Base-by-base conservation (phyloP, 768 basidiomycete species). In the Tylopilus rubrobrunneus region DNA sequence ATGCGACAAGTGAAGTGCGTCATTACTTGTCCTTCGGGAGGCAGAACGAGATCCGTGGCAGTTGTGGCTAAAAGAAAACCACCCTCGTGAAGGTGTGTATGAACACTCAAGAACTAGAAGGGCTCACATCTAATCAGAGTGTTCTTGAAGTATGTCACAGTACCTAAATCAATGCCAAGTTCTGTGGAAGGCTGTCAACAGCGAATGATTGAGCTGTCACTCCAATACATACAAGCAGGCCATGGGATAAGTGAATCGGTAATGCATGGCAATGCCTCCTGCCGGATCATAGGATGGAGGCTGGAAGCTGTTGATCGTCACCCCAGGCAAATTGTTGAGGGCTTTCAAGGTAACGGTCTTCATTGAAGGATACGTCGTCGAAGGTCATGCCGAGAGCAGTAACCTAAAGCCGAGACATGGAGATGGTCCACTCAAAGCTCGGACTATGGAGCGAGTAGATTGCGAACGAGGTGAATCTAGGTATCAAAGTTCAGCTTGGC, bases 261-360 rank as follows among this genome's bases (percentile, higher is more conserved):
- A 58, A 83, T 83, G 48, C n/a, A 88, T 83, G 48, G 79, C 79
- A 53, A 87, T 87, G 28, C 86, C 86, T 51, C 86, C 86, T 34
- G 78, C 78, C 40, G 83, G 76, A 60, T 85, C 81, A 57, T 88
- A 85, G 4, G 78, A 78, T 1, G 86, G 86, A 52, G 88, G 74
- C 62, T 83, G 71, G 73, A 88, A 88, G 69, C 87, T 84, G 56
- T 76, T 80, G 63, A 89, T 86, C 7, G 80, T 82, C 41, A 87
- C 83, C 6, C 86, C 86, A 8, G 84, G 84, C 7, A 89, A 71
- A 29, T 78, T 78, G 55, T 89, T 83, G 67, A 89, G 89, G 6
- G 86, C 87, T 62, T 81, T 84, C 72, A 88, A 78, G 5, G 80
- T 69, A 36, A 88, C 63, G 2, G 75, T 72, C 68, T 89, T 89